phyloP scores from a whole-genome alignment of 352 stramenopile species.

The Phytophthora pistaciae region DNA sequence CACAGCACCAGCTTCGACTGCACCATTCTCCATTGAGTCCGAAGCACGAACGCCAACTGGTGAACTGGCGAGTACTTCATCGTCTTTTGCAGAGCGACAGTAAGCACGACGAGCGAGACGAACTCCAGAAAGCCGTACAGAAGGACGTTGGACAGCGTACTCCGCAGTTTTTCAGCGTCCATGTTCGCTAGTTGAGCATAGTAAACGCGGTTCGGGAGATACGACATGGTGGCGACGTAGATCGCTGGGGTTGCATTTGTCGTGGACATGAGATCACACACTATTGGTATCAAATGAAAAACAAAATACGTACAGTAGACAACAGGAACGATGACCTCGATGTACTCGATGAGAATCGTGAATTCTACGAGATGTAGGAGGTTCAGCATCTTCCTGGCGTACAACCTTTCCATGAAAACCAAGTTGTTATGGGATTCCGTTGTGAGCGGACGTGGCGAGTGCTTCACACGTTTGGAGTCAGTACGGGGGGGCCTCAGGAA shows the following conservation, averaged over 20 bases:
- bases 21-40: constrained; percentile 39
- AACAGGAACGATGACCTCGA: constrained; percentile 36
- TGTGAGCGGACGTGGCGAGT: not conserved
- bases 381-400: constrained; percentile 14
- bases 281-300: not conserved
- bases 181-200: constrained; percentile 34
- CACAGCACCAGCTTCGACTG: constrained; percentile 28
- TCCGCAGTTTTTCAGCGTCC: constrained; percentile 14
- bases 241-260: constrained; percentile 16
- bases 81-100: constrained; percentile 11
- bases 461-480: not conserved
- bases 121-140: constrained; percentile 30
- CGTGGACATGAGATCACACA: not conserved
- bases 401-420: constrained; percentile 14
- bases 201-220: constrained; percentile 33
- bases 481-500: not conserved
- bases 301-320: constrained; percentile 31
- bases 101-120: constrained; percentile 9
- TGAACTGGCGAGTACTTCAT: constrained; percentile 17
- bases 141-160: constrained; percentile 33
- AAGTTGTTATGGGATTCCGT: constrained; percentile 7
- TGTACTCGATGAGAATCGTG: constrained; percentile 42
- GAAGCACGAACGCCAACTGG: constrained; percentile 43
- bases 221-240: constrained; percentile 32
- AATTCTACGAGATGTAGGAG: constrained; percentile 47